Conservation (phyloP, 441 rosid species). For the Jatropha multifida region DNA sequence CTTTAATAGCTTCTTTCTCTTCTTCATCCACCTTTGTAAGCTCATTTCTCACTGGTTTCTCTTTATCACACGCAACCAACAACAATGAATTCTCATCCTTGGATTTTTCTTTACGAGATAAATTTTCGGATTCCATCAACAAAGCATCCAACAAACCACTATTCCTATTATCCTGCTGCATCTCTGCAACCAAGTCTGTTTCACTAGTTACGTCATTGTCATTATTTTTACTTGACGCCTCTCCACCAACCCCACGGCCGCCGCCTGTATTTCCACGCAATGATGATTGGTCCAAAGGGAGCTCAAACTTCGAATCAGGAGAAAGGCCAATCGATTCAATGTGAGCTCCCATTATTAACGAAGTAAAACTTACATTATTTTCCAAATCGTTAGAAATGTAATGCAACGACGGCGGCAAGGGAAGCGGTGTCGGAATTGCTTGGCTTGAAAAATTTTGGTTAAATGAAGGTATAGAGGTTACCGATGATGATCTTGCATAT, state of each 20-base stretch:
- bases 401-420: conserved; percentile 8
- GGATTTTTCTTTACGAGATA: conserved; percentile 32
- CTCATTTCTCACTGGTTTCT: conserved; percentile 25
- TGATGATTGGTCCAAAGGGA: conserved; percentile 62
- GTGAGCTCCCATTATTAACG: conserved; percentile 29
- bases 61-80: conserved; percentile 25
- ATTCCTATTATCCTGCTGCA: conserved; percentile 15
- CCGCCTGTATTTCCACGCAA: conserved; percentile 25
- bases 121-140: conserved; percentile 48
- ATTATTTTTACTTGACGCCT: conserved; percentile 9
- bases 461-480: neutral
- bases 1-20: conserved; percentile 11
- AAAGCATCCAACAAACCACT: conserved; percentile 63
- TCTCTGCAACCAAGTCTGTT: neutral
- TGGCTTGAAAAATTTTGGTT: conserved; percentile 15
- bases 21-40: conserved; percentile 17
- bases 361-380: conserved; percentile 26
- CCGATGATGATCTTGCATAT: conserved; percentile 3
- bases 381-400: conserved; percentile 19
- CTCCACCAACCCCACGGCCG: conserved; percentile 17
- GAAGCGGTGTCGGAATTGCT: conserved; percentile 1
- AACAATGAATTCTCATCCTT: conserved; percentile 3
- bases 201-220: neutral
- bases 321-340: conserved; percentile 13
- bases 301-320: conserved; percentile 36